phyloP scores from a whole-genome alignment of 2,329 filamentous ascomycete genomes.

The Parasarocladium wereldwijsianum region DNA sequence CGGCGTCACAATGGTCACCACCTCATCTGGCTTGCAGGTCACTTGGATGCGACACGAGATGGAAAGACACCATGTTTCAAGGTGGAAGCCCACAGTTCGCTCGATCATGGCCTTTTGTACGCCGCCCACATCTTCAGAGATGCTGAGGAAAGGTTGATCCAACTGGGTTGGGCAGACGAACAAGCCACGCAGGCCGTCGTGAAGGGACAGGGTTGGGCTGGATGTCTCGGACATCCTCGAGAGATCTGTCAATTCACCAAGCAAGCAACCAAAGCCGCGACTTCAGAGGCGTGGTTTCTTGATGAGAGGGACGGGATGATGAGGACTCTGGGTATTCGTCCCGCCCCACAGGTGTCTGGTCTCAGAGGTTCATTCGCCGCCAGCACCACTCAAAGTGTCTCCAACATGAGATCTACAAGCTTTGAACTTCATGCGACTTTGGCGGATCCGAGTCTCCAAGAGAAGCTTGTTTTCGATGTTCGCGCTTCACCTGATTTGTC shows the following conservation, averaged over 20 bases:
- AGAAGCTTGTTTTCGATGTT: conserved; percentile 1
- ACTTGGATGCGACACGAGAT: conserved; percentile 1
- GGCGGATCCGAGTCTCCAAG: background rate
- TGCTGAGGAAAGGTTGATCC: conserved; percentile 6
- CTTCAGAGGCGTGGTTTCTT: conserved; percentile 5
- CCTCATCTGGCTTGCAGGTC: conserved; percentile 7
- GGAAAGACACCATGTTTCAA: conserved; percentile 5
- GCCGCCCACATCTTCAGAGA: conserved; percentile 11
- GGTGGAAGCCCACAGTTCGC: conserved; percentile 6
- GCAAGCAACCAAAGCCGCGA: conserved; percentile 1
- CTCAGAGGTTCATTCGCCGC: background rate
- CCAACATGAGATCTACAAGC: background rate
- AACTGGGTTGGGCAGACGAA: conserved; percentile 10
- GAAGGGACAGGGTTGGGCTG: conserved; percentile 8
- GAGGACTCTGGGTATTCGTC: conserved; percentile 8
- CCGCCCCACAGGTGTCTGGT: conserved; percentile 3
- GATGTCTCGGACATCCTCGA: conserved; percentile 8
- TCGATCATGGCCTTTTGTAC: conserved; percentile 11
- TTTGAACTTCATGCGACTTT: background rate
- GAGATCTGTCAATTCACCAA: conserved; percentile 6
- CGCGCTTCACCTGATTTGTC: conserved; percentile 1
- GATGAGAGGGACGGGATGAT: conserved; percentile 6
- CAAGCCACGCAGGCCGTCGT: conserved; percentile 6
- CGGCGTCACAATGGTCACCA: conserved; percentile 7
- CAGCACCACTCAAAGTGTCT: background rate